Evolutionary conservation across 2,329 filamentous ascomycete species (phyloP).

Genomic region (Leptographium radiaticola): DNA sequence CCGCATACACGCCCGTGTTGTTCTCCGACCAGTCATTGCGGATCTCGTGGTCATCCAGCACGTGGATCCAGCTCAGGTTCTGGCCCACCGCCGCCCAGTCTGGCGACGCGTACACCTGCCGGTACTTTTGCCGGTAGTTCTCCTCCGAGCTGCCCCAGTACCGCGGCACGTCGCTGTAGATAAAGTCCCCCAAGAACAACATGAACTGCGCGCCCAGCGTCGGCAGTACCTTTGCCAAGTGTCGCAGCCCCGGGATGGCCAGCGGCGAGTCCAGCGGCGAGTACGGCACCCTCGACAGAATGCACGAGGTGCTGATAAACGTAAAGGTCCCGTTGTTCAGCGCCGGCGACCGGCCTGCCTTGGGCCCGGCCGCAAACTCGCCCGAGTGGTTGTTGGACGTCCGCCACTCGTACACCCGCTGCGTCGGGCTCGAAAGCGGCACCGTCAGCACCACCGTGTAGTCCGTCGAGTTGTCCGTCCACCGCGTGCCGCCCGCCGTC

Average conservation of each 20-base stretch:
- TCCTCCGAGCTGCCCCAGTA: constrained; percentile 59
- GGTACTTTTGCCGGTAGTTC: constrained; percentile 82
- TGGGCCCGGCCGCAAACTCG: constrained; percentile 66
- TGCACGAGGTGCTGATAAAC: constrained; percentile 85
- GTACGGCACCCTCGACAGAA: constrained; percentile 86
- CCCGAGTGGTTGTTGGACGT: constrained; percentile 81
- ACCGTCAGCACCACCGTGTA: constrained; percentile 64
- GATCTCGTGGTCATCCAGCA: constrained; percentile 94
- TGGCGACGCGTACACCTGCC: constrained; percentile 88
- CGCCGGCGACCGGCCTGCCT: constrained; percentile 47
- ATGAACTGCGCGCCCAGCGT: constrained; percentile 63
- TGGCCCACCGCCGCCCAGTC: constrained; percentile 69
- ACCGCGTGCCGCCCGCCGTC: constrained; percentile 47
- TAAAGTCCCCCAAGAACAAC: constrained; percentile 78
- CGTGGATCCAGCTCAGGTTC: constrained; percentile 92
- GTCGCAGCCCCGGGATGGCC: constrained; percentile 64
- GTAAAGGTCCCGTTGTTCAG: constrained; percentile 61
- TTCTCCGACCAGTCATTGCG: constrained; percentile 84
- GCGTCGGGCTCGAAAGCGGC: constrained; percentile 48
- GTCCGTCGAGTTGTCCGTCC: constrained; percentile 65
- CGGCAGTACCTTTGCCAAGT: constrained; percentile 61
- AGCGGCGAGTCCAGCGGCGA: constrained; percentile 71
- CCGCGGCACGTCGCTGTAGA: constrained; percentile 79
- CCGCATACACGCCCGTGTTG: constrained; percentile 63
- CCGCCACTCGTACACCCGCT: constrained; percentile 68